Percentiles rank a stretch among this genome's conserved stretches.
Conservation (phyloP, 495 filamentous ascomycete genomes). For the Glarea lozoyensis region DNA sequence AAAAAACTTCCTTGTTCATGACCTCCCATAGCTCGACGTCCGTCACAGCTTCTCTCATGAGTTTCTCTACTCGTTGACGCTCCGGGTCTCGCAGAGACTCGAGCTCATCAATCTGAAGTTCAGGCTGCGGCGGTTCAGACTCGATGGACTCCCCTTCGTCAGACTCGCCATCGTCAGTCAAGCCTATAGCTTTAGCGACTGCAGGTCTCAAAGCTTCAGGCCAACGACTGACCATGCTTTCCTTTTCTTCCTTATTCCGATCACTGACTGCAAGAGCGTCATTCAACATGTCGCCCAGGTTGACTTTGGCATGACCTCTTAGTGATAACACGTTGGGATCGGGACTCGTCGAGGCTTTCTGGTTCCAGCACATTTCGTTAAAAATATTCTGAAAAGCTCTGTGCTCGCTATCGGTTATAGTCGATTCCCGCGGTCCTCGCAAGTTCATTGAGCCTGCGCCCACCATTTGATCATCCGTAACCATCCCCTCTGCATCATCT, state of each 20-base stretch:
- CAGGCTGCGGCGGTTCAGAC: constrained; percentile 2
- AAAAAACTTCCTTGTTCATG: constrained; percentile 61
- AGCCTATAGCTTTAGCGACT: constrained; percentile 18
- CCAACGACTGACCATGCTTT: constrained; percentile 10
- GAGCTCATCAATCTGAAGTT: constrained; percentile 16
- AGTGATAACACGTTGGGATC: neutral
- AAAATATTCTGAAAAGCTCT: constrained; percentile 52
- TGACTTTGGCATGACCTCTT: neutral
- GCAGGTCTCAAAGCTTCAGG: constrained; percentile 13
- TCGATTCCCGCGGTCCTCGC: constrained; percentile 23
- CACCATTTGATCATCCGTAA: too few relatives aligned
- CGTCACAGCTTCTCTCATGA: constrained; percentile 41
- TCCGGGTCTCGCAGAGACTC: constrained; percentile 30
- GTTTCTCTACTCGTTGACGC: constrained; percentile 33
- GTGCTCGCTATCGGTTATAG: constrained; percentile 48
- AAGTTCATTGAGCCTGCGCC: neutral
- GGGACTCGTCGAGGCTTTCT: neutral
- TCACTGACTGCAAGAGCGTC: neutral
- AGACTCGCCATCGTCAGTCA: neutral
- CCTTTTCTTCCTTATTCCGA: constrained; percentile 1
- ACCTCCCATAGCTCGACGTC: constrained; percentile 67
- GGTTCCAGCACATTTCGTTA: constrained; percentile 35
- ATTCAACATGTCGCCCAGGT: constrained; percentile 6
- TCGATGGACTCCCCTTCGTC: neutral
- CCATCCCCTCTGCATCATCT: too few relatives aligned